Base-by-base conservation (phyloP, 768 basidiomycete genomes). In the Leucogyrophana mollusca region DNA sequence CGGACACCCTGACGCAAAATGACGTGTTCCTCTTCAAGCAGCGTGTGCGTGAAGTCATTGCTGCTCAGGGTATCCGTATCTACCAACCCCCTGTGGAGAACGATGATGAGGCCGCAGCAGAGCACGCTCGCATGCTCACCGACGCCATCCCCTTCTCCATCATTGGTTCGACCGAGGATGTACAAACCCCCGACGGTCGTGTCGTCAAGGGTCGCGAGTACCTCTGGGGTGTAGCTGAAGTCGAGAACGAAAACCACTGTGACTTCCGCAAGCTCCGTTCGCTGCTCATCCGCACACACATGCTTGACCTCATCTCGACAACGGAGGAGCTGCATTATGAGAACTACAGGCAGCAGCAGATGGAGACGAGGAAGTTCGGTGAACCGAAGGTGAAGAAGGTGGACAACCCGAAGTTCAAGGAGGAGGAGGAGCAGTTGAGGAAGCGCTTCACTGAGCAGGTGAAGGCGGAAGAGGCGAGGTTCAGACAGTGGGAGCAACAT, bases 181-280 rank as follows among this genome's bases (percentile, higher is more conserved):
- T 99, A 38, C 80, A 81, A 58, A 97, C 92, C 3, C 71, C 77
- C 18, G 95, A 98, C 62, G 96, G 96, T 9, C 83, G 94, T 47
- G 70, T 82, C 25, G 96, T 99, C 62, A 98, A 98, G 71, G 96
- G 96, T 37, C 85, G 96, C 58, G 91, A 98, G 69, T 99, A 99
- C 65, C 83, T 95, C 11, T 99, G 96, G 96, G 96, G 96, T 77
- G 94, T 99, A n/a, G 96, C 96, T 8, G 96, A 99, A 77, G 95
- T 99, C 51, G 96, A 99, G 72, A 98, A 99, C 65, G 96, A 99
- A 73, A 87, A 87, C 66, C 96, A 99, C 72, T 99, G 96, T 65
- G 96, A 98, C 71, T 99, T 99, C 84, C 90, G 89, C 72, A 97
- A 96, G 71, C 77, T 99, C 41, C 89, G 96, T 45, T 92, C 93